phyloP scores from a whole-genome alignment of 352 stramenopile species.

The Phytophthora rubi region DNA sequence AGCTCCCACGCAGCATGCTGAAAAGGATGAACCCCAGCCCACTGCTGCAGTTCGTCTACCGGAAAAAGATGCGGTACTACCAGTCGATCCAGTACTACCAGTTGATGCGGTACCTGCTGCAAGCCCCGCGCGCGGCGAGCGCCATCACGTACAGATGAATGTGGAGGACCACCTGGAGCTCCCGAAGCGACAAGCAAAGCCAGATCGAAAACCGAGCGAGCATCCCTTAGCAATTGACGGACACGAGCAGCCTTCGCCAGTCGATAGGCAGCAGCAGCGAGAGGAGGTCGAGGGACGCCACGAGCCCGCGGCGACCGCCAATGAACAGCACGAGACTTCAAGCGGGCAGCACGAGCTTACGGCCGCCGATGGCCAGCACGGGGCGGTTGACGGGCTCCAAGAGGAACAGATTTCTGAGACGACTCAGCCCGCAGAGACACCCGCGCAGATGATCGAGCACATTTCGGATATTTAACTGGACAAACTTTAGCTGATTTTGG shows the following conservation, averaged over 20 bases:
- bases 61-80: constrained; percentile 10
- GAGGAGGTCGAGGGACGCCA: not conserved
- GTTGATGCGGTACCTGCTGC: constrained; percentile 7
- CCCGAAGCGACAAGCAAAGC: not conserved
- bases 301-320: not conserved
- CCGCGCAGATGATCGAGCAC: constrained; percentile 13
- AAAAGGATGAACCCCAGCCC: constrained; percentile 5
- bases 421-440: not conserved
- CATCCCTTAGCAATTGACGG: not conserved
- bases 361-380: not conserved
- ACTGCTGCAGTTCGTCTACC: constrained; percentile 20
- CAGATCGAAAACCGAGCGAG: not conserved
- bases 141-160: constrained; percentile 6
- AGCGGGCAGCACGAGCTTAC: not conserved
- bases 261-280: not conserved
- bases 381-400: not conserved
- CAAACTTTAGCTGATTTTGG: constrained; percentile 21
- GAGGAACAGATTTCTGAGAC: not conserved
- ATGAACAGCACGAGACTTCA: not conserved
- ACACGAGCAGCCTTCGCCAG: too few relatives aligned
- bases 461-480: constrained; percentile 38
- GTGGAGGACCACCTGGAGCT: not conserved
- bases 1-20: not conserved
- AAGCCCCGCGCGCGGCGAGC: constrained; percentile 13
- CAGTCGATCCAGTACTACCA: too few relatives aligned